Percentiles rank a stretch among this genome's conserved stretches.
Evolutionary conservation across 768 basidiomycete species (phyloP).

Genomic region (Tricholoma flavovirens): DNA sequence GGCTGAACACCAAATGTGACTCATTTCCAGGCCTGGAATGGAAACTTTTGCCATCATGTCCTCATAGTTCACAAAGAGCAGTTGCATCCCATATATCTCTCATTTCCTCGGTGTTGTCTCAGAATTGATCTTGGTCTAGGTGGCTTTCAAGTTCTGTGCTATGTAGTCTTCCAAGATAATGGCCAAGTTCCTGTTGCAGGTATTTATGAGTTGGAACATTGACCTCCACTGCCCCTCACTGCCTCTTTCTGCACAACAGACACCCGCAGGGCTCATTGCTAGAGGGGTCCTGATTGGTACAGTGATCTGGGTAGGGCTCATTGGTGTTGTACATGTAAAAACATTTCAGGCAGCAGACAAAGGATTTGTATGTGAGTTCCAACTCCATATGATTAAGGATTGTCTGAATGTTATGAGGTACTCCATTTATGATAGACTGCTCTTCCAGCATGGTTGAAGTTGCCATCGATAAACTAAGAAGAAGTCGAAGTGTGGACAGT

Average conservation of each 20-base stretch:
- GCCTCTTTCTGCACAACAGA: constrained; percentile 1
- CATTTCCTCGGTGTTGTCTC: constrained; percentile 7
- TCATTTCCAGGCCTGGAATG: background rate
- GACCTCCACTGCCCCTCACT: background rate
- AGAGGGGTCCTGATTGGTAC: constrained; percentile 12
- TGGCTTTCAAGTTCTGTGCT: constrained; percentile 19
- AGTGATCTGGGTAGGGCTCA: constrained; percentile 15
- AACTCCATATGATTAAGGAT: constrained; percentile 15
- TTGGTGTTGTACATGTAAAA: constrained; percentile 16
- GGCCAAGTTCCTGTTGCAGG: constrained; percentile 21
- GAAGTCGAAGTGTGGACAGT: background rate
- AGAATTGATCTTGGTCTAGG: constrained; percentile 16
- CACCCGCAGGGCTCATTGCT: constrained; percentile 13
- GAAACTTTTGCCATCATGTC: constrained; percentile 15
- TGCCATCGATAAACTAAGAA: background rate
- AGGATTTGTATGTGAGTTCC: constrained; percentile 13
- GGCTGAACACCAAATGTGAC: background rate
- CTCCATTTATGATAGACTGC: background rate
- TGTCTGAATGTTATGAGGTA: constrained; percentile 15
- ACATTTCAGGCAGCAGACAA: constrained; percentile 22
- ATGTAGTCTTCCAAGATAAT: constrained; percentile 23
- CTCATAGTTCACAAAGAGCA: constrained; percentile 18
- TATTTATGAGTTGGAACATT: constrained; percentile 12
- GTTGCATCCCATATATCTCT: constrained; percentile 24
- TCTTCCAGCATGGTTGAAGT: no score